Evolutionary conservation across 2,329 filamentous ascomycete species (phyloP), one percentile per base, ranked within the genome.

Genomic region (Aspergillus ustus): DNA sequence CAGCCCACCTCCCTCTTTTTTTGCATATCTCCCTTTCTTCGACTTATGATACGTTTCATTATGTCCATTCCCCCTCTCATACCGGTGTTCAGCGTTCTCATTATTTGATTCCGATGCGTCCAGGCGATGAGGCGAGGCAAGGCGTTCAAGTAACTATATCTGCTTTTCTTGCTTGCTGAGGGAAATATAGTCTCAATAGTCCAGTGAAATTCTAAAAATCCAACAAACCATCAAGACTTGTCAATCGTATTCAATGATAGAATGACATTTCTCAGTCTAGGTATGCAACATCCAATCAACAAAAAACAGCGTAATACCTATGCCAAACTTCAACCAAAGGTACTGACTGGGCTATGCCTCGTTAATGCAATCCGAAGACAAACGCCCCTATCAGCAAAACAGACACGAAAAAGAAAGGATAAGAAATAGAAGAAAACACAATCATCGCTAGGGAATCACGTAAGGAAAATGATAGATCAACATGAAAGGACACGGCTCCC

Each of bases 91-190:
- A 73, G 71, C 70, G 70, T 69, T 64, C 60, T 54, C 43, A 46
- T 62, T 65, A 64, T 64, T 54, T 11, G 34, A 40, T 40, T 67
- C 62, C 60, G 63, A 59, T 52, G 40, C 57, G 64, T 64, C 67
- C 65, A 68, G 66, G 66, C 64, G 70, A 68, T 65, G 66, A 69
- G 72, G 70, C 70, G 71, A 73, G 71, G 46, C 63, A 64, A 73
- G 71, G 46, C 63, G 64, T 67, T 68, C 62, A 37, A 55, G 40
- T 56, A 52, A 66, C 59, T 58, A 64, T 61, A 49, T 63, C 40
- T 64, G 34, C 34, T 63, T 64, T 57, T 64, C 40, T 34, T 60
- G 28, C 37, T 59, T 13, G 7, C 44, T 54, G 46, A 25, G n/a
- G 25, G 22, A 40, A 56, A 49, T 44, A 28, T 43, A 17, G n/a